Conservation (phyloP, 345 rosid species). For the Geranium rotundifolium region DNA sequence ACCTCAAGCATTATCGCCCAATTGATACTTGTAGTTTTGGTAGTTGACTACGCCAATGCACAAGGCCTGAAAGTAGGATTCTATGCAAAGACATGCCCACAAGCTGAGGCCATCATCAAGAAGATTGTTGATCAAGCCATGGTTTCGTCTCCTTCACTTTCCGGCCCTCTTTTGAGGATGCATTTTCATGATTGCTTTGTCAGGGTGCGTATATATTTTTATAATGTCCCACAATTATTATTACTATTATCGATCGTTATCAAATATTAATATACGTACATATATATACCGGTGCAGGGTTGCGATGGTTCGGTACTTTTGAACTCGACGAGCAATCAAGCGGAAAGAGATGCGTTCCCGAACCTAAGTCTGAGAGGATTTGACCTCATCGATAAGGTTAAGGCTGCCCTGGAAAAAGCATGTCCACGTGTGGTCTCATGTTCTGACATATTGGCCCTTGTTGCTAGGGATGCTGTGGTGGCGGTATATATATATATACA, state of each 20-base stretch:
- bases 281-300: constrained; percentile 34
- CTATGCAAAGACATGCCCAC: constrained; percentile 33
- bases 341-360: constrained; percentile 42
- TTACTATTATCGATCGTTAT: too few species aligned
- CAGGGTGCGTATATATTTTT: constrained; percentile 44
- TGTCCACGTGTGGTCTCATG: constrained; percentile 79
- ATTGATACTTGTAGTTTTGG: constrained; percentile 12
- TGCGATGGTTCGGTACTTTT: constrained; percentile 73
- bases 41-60: constrained; percentile 9
- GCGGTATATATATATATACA: constrained; percentile 19
- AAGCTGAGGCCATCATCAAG: constrained; percentile 39
- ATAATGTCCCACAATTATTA: too few species aligned
- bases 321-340: constrained; percentile 30
- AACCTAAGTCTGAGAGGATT: constrained; percentile 52
- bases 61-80: constrained; percentile 48
- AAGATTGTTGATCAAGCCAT: constrained; percentile 18
- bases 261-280: too few species aligned
- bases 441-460: constrained; percentile 59
- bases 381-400: constrained; percentile 45
- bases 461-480: constrained; percentile 40
- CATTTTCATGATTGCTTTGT: constrained; percentile 81
- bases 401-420: constrained; percentile 44
- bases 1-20: constrained; percentile 16
- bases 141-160: constrained; percentile 30
- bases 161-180: constrained; percentile 57